Evolutionary conservation across 1,284 basidiomycete species (phyloP).

Genomic region (Rhodotorula glutinis): DNA sequence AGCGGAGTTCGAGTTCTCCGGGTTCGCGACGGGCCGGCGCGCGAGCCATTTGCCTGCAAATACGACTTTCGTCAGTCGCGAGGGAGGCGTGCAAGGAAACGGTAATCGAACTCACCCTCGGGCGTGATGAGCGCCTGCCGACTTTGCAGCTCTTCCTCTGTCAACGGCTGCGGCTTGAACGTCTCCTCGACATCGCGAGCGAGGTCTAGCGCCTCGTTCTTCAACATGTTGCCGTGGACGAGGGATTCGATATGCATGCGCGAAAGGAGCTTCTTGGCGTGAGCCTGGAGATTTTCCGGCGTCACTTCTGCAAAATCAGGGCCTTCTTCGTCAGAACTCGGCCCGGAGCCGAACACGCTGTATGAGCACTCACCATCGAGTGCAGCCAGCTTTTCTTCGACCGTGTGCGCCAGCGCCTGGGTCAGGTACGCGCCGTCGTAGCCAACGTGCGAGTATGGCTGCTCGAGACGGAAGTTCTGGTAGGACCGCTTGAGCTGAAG

Average conservation of each 20-base stretch:
- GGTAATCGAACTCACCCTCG: constrained; percentile 53
- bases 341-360: fast-evolving
- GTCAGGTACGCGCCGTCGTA: constrained; percentile 73
- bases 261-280: constrained; percentile 63
- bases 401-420: constrained; percentile 70
- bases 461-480: constrained; percentile 82
- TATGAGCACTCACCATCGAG: constrained; percentile 60
- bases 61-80: too few relatives aligned
- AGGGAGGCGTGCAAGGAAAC: too few relatives aligned
- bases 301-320: constrained; percentile 58
- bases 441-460: constrained; percentile 77
- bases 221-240: constrained; percentile 78
- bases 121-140: constrained; percentile 68
- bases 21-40: constrained; percentile 71
- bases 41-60: constrained; percentile 61
- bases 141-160: constrained; percentile 57
- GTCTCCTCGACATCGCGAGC: constrained; percentile 69
- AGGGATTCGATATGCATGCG: constrained; percentile 72
- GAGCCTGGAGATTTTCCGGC: constrained; percentile 67
- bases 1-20: constrained; percentile 78
- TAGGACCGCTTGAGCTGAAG: constrained; percentile 66
- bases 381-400: constrained; percentile 75
- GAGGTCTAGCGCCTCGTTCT: constrained; percentile 73
- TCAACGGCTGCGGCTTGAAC: constrained; percentile 60
- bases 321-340: constrained; percentile 2